A percentile compares a stretch with the other conserved stretches of the same genome.
Conservation (phyloP, 768 basidiomycete species). For the Tylopilus subfusipes region DNA sequence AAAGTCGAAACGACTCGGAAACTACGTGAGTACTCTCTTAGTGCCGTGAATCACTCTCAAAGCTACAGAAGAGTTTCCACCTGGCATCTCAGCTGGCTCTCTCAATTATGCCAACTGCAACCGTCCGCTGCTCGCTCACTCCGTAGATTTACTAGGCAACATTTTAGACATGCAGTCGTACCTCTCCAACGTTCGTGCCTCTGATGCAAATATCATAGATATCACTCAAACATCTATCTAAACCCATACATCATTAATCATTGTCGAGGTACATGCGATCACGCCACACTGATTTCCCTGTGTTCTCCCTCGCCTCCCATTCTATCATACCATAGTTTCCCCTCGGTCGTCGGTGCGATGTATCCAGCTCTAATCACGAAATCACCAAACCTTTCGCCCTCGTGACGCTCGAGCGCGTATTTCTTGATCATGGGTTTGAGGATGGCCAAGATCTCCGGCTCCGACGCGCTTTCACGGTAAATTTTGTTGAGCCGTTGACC, state of each 20-base stretch:
- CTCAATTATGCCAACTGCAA: too few species aligned
- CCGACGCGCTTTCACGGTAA: conserved; percentile 85
- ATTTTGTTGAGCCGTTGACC: conserved; percentile 97
- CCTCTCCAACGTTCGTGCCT: too few species aligned
- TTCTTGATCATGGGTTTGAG: conserved; percentile 91
- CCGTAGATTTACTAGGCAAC: too few species aligned
- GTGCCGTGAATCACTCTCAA: too few species aligned
- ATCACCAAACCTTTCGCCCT: conserved; percentile 94
- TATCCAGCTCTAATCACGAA: conserved; percentile 91
- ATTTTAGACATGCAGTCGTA: too few species aligned
- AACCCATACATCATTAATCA: not conserved
- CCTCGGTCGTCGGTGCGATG: conserved; percentile 79
- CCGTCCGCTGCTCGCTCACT: too few species aligned
- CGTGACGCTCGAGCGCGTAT: conserved; percentile 81
- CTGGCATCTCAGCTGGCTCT: too few species aligned
- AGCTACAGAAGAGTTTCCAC: too few species aligned
- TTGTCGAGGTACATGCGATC: not conserved
- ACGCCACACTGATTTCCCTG: conserved; percentile 29
- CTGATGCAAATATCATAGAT: too few species aligned
- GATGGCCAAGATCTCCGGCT: conserved; percentile 88
- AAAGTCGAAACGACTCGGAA: too few species aligned
- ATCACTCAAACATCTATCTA: not conserved
- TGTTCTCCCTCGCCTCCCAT: conserved; percentile 76
- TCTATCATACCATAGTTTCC: conserved; percentile 82
- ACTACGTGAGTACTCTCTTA: too few species aligned